These are phyloP conservation scores for Didymella segeticola DNA, from an alignment of 2,329 filamentous ascomycete genomes.

Conservation along the genomic window DNA sequence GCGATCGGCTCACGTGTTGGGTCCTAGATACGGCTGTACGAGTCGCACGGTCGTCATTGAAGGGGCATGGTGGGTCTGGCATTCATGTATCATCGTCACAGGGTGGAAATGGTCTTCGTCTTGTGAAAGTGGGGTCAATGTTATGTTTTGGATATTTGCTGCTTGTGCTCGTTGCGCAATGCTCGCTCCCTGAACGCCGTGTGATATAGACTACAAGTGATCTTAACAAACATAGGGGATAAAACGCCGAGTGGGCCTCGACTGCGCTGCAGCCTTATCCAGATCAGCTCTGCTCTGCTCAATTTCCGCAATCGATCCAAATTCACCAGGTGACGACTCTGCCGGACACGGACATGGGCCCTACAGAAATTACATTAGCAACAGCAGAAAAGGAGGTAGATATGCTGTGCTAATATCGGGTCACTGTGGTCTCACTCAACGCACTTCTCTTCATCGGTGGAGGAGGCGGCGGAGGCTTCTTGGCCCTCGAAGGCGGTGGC, in stretches of 20 bases:
- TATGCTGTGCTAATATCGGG: constrained; percentile 40
- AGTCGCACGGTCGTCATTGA: not conserved
- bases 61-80: not conserved
- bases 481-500: constrained; percentile 67
- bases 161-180: constrained; percentile 6
- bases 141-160: constrained; percentile 3
- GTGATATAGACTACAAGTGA: constrained; percentile 7
- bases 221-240: constrained; percentile 11
- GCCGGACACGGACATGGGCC: constrained; percentile 21
- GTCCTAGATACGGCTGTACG: constrained; percentile 8
- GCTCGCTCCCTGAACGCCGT: constrained; percentile 12
- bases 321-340: constrained; percentile 25
- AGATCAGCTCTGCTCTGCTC: not conserved
- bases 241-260: constrained; percentile 19
- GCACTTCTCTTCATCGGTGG: constrained; percentile 68
- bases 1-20: constrained; percentile 5
- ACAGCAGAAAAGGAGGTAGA: constrained; percentile 13
- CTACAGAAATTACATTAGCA: constrained; percentile 27
- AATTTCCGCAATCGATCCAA: not conserved
- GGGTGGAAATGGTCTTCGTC: not conserved
- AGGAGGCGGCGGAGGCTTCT: constrained; percentile 70
- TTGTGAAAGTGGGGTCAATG: constrained; percentile 1
- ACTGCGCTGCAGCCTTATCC: constrained; percentile 34
- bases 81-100: not conserved
- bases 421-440: constrained; percentile 50